phyloP scores from a whole-genome alignment of 2,329 filamentous ascomycete species.

The Penicillium sp. region DNA sequence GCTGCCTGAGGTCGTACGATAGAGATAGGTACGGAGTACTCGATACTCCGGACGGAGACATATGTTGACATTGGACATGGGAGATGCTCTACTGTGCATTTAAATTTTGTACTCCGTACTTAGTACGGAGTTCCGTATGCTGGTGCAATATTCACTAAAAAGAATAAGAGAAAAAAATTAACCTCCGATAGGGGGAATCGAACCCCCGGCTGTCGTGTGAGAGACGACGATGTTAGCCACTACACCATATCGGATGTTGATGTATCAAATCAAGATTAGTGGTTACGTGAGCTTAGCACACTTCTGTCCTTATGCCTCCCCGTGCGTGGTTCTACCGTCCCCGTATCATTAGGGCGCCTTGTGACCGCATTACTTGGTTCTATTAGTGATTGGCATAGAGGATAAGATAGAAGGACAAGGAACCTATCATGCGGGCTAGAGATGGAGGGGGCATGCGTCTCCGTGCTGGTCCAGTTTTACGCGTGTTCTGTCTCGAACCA shows the following conservation, averaged over 20 bases:
- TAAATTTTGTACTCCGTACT: too few species aligned
- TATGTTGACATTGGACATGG: too few species aligned
- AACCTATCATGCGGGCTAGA: neutral
- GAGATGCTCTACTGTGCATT: too few species aligned
- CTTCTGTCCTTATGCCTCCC: too few species aligned
- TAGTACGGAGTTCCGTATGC: too few species aligned
- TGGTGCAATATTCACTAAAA: too few species aligned
- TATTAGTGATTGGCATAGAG: neutral
- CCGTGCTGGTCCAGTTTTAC: neutral
- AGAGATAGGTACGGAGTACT: too few species aligned
- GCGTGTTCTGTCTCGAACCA: neutral
- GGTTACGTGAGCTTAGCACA: too few species aligned
- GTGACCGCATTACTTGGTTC: neutral
- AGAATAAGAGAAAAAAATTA: neutral
- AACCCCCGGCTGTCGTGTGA: slow-evolving; percentile 32
- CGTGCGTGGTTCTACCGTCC: too few species aligned
- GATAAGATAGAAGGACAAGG: neutral
- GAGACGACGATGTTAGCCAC: slow-evolving; percentile 32
- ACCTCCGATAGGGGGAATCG: slow-evolving; percentile 30
- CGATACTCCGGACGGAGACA: too few species aligned
- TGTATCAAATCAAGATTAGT: too few species aligned
- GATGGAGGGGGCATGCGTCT: neutral
- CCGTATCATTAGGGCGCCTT: neutral
- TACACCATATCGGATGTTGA: slow-evolving; percentile 29
- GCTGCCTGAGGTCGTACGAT: neutral